phyloP scores from a whole-genome alignment of 2,329 filamentous ascomycete species.

The Xenosphaeropsis pyriputrescens region DNA sequence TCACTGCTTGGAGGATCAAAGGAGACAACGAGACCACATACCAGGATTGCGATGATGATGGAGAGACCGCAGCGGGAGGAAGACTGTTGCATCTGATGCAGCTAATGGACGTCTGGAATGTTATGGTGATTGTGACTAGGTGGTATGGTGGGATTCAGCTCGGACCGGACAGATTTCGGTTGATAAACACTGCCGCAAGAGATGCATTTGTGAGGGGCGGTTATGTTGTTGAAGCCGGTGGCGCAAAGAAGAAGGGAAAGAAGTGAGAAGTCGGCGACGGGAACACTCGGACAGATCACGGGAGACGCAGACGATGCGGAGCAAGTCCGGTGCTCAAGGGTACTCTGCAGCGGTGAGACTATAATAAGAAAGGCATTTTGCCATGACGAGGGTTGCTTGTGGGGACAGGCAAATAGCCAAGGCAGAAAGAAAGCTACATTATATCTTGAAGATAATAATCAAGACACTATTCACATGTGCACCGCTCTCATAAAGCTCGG shows the following conservation, averaged over 20 bases:
- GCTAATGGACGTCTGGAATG: conserved; percentile 86
- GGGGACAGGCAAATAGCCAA: too few relatives aligned
- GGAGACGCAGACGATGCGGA: too few relatives aligned
- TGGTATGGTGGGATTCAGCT: conserved; percentile 93
- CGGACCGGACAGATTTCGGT: conserved; percentile 75
- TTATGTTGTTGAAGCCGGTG: conserved; percentile 39
- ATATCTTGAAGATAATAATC: too few relatives aligned
- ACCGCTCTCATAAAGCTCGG: too few relatives aligned
- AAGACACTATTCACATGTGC: too few relatives aligned
- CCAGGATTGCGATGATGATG: conserved; percentile 93
- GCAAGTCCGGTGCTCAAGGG: too few relatives aligned
- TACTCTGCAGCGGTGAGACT: too few relatives aligned
- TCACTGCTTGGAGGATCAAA: conserved; percentile 81
- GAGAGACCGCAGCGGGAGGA: conserved; percentile 81
- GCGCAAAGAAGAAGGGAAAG: conserved; percentile 25
- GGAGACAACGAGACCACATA: conserved; percentile 37
- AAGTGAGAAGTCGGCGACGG: too few relatives aligned
- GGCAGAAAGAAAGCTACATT: too few relatives aligned
- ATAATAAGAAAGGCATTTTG: too few relatives aligned
- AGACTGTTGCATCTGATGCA: conserved; percentile 83
- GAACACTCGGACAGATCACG: too few relatives aligned
- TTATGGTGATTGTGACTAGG: conserved; percentile 80
- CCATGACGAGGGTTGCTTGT: too few relatives aligned
- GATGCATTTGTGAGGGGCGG: conserved; percentile 72
- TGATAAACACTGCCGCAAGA: conserved; percentile 77